These are phyloP conservation scores for Paraglomus brasilianum DNA, from an alignment of 192 early-diverging fungal species.

Conservation along the genomic window DNA sequence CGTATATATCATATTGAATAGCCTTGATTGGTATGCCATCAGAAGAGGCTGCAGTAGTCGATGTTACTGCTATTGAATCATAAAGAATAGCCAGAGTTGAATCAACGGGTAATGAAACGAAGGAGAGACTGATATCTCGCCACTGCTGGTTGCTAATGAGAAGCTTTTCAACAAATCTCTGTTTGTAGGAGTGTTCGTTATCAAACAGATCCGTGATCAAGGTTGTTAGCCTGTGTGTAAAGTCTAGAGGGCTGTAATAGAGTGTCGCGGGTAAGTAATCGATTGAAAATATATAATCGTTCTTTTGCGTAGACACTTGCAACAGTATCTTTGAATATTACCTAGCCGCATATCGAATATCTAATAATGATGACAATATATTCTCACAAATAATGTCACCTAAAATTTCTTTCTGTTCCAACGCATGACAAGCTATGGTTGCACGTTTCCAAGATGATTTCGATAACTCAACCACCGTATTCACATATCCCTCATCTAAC, in stretches of 20 bases:
- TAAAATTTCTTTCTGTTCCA: not conserved
- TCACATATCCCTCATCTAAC: conserved; percentile 1
- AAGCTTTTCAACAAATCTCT: conserved; percentile 12
- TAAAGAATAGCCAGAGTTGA: conserved; percentile 27
- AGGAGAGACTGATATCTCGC: conserved; percentile 34
- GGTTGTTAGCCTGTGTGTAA: conserved; percentile 40
- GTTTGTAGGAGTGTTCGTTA: not conserved
- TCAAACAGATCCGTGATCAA: conserved; percentile 27
- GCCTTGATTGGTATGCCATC: not conserved
- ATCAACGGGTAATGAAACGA: conserved; percentile 27
- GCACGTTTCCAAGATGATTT: conserved; percentile 10
- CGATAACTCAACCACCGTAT: not conserved
- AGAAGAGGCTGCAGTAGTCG: not conserved
- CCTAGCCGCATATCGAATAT: conserved; percentile 26
- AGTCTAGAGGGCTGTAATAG: conserved; percentile 46
- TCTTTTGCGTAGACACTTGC: not conserved
- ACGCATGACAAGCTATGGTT: not conserved
- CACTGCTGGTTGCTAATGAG: conserved; percentile 46
- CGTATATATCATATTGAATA: conserved; percentile 48
- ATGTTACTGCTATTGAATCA: conserved; percentile 18
- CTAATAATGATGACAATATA: conserved; percentile 12
- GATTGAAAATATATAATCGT: not conserved
- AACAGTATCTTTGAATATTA: not conserved
- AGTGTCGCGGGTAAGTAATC: not conserved
- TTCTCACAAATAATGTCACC: not conserved